Conservation (phyloP, 805 yeast species). For the Lachancea waltii region DNA sequence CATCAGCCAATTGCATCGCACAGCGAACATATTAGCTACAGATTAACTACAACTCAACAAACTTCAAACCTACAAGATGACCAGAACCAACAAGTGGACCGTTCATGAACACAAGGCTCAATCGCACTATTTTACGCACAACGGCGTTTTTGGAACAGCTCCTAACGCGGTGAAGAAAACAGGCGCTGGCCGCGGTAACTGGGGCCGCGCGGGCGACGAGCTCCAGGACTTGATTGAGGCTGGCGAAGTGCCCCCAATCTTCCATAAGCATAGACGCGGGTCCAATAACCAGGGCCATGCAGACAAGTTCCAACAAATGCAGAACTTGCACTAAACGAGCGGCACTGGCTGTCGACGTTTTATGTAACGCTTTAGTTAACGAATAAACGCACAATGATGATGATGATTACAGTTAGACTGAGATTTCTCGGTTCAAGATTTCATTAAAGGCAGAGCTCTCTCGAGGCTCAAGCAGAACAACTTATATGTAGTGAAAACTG, state of each 20-base stretch:
- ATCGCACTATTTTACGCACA: slow-evolving; percentile 73
- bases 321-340: slow-evolving; percentile 14
- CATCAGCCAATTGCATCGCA: too few relatives aligned
- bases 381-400: too few relatives aligned
- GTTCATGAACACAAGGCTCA: slow-evolving; percentile 50
- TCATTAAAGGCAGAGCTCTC: too few relatives aligned
- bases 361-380: too few relatives aligned
- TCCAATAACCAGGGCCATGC: slow-evolving; percentile 43
- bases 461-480: too few relatives aligned
- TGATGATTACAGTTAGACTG: too few relatives aligned
- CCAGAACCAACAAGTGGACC: slow-evolving; percentile 77
- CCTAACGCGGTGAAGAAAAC: slow-evolving; percentile 75
- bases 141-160: slow-evolving; percentile 59
- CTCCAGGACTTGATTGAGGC: slow-evolving; percentile 52
- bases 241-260: slow-evolving; percentile 47
- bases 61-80: slow-evolving; percentile 41
- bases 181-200: slow-evolving; percentile 82
- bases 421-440: too few relatives aligned
- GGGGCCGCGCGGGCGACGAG: slow-evolving; percentile 85
- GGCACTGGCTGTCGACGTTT: not conserved
- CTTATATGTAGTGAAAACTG: too few relatives aligned
- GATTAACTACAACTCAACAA: not conserved
- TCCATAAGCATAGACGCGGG: slow-evolving; percentile 44
- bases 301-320: slow-evolving; percentile 32
- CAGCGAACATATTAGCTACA: not conserved